Evolutionary conservation across 2,329 filamentous ascomycete genomes (phyloP).

Genomic region (Pestalotiopsis fici): DNA sequence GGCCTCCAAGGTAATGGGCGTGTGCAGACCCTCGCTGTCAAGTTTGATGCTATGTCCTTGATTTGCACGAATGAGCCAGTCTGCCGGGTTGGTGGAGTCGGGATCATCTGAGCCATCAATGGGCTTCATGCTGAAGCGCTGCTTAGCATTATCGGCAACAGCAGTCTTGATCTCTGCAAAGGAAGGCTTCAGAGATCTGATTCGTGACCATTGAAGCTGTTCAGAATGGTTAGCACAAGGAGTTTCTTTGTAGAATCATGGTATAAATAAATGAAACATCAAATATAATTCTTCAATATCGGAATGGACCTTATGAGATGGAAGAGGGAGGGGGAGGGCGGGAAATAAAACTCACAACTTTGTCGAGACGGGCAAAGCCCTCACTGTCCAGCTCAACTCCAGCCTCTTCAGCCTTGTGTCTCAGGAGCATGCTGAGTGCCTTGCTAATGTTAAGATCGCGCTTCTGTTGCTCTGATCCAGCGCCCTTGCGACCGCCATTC

Average conservation of each 20-base stretch:
- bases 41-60: conserved; percentile 88
- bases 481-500: conserved; percentile 14
- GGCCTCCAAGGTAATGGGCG: conserved; percentile 61
- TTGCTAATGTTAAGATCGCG: conserved; percentile 54
- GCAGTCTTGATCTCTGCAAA: conserved; percentile 71
- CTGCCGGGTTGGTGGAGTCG: conserved; percentile 48
- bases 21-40: conserved; percentile 71
- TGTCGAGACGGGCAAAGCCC: conserved; percentile 59
- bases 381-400: conserved; percentile 59
- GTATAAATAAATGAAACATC: too few species aligned
- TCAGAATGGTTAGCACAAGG: background rate
- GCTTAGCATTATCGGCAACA: conserved; percentile 81
- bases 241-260: background rate
- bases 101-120: conserved; percentile 32
- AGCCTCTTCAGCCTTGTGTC: conserved; percentile 58
- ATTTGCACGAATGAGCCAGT: conserved; percentile 90
- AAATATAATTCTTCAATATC: too few species aligned
- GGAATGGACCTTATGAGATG: background rate
- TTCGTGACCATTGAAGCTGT: conserved; percentile 54
- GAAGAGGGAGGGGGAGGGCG: conserved; percentile 3
- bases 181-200: conserved; percentile 72
- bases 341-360: conserved; percentile 51
- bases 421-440: conserved; percentile 53
- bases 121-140: conserved; percentile 80
- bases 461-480: conserved; percentile 30